Evolutionary conservation across 306 rosid species (phyloP).

Genomic region (Medicago arabica): DNA sequence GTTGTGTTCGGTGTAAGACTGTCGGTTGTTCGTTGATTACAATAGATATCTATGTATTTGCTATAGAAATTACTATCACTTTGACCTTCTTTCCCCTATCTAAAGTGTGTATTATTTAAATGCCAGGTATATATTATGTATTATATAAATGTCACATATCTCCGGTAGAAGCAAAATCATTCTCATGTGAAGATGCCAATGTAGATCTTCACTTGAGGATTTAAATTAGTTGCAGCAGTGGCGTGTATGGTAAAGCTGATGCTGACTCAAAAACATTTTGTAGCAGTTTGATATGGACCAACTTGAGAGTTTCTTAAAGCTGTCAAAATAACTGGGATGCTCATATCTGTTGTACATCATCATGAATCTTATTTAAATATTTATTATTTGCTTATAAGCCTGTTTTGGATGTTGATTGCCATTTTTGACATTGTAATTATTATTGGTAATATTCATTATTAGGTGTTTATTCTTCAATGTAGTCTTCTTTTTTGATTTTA

Average conservation of each 20-base stretch:
- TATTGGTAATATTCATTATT: constrained; percentile 31
- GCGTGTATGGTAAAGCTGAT: constrained; percentile 26
- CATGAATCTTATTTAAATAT: constrained; percentile 13
- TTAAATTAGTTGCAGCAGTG: constrained; percentile 30
- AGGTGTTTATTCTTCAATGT: neutral
- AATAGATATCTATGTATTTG: neutral
- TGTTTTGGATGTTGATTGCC: constrained; percentile 24
- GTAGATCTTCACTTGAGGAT: constrained; percentile 29
- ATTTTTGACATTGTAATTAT: constrained; percentile 38
- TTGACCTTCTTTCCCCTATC: neutral
- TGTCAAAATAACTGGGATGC: neutral
- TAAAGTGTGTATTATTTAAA: neutral
- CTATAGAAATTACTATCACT: constrained; percentile 27
- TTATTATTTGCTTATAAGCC: constrained; percentile 14
- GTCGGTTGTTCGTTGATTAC: no score
- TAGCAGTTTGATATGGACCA: constrained; percentile 19
- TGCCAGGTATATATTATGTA: constrained; percentile 38
- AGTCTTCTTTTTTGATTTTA: no score
- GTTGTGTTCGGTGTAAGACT: neutral
- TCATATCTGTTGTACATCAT: constrained; percentile 1
- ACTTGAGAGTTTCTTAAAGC: constrained; percentile 8
- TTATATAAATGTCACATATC: constrained; percentile 37
- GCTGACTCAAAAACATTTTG: constrained; percentile 30
- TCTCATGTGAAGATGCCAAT: constrained; percentile 35
- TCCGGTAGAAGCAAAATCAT: constrained; percentile 35